Evolutionary conservation across 2,329 filamentous ascomycete species (phyloP).

Genomic region (Ceratocystis papillata): DNA sequence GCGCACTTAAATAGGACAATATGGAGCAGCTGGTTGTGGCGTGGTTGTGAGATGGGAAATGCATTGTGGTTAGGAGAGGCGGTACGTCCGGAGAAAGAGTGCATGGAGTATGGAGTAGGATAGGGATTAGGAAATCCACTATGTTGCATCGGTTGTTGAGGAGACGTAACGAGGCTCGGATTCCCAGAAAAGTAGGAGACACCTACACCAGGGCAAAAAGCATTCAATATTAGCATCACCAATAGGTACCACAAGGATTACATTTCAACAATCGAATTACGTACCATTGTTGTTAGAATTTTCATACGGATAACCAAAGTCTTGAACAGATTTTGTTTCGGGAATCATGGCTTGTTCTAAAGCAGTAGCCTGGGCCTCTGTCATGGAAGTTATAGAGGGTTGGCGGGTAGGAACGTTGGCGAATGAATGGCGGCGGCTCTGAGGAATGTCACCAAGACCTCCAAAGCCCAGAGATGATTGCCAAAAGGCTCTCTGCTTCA

Average conservation of each 20-base stretch:
- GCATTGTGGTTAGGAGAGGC: conserved; percentile 52
- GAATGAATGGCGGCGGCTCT: conserved; percentile 72
- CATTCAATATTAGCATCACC: neutral
- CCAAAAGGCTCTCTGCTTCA: conserved; percentile 56
- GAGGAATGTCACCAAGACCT: conserved; percentile 50
- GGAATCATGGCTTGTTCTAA: conserved; percentile 14
- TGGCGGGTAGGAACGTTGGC: conserved; percentile 57
- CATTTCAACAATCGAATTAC: neutral
- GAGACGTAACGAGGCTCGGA: conserved; percentile 17
- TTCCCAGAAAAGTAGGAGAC: conserved; percentile 19
- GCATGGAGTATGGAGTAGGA: conserved; percentile 18
- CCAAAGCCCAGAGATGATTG: conserved; percentile 60
- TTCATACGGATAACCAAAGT: conserved; percentile 20
- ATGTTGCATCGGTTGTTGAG: conserved; percentile 19
- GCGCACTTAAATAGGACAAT: conserved; percentile 96
- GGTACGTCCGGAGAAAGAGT: conserved; percentile 29
- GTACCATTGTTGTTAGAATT: conserved; percentile 18
- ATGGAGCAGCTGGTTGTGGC: conserved; percentile 62
- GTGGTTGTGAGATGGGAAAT: conserved; percentile 50
- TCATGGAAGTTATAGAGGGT: conserved; percentile 50
- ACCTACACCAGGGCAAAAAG: conserved; percentile 1
- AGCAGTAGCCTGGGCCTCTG: conserved; percentile 17
- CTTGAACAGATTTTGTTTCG: conserved; percentile 16
- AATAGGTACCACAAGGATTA: neutral
- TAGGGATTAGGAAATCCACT: conserved; percentile 27